phyloP scores from a whole-genome alignment of 495 filamentous ascomycete genomes.

The Cercophora newfieldiana region DNA sequence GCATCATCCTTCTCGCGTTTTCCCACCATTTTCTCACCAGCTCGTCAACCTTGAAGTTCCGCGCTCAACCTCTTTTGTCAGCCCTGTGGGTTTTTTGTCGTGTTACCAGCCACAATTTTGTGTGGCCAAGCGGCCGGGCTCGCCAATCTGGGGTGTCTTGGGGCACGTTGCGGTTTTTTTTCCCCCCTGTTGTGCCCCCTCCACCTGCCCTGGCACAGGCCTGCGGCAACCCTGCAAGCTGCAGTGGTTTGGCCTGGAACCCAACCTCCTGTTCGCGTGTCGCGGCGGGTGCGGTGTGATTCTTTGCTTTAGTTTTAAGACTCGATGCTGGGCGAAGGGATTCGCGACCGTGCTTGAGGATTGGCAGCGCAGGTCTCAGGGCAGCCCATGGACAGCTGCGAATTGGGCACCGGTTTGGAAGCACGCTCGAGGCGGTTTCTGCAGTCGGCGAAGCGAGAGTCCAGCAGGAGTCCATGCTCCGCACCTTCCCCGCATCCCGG shows the following conservation, averaged over 20 bases:
- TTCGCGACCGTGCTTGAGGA: neutral
- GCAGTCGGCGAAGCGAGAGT: neutral
- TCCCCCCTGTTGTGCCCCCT: neutral
- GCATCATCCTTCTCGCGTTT: neutral
- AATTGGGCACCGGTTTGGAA: no score
- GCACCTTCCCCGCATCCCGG: neutral
- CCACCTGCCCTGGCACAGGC: no score
- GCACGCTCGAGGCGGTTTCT: neutral
- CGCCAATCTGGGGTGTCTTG: neutral
- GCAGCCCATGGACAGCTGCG: no score
- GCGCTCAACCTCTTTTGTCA: neutral
- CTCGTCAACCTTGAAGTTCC: neutral
- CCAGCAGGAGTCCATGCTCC: neutral
- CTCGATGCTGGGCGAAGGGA: neutral
- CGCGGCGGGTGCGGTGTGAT: neutral
- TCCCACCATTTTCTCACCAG: neutral
- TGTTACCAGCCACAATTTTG: neutral
- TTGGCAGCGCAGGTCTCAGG: neutral
- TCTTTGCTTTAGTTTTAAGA: neutral
- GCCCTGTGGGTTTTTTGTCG: neutral
- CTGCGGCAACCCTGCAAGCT: neutral
- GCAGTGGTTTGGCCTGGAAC: neutral
- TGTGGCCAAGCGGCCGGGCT: neutral
- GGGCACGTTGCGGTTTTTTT: neutral
- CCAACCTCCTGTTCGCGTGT: neutral